Conservation (phyloP, 1,284 basidiomycete species). For the Trametes versicolor region DNA sequence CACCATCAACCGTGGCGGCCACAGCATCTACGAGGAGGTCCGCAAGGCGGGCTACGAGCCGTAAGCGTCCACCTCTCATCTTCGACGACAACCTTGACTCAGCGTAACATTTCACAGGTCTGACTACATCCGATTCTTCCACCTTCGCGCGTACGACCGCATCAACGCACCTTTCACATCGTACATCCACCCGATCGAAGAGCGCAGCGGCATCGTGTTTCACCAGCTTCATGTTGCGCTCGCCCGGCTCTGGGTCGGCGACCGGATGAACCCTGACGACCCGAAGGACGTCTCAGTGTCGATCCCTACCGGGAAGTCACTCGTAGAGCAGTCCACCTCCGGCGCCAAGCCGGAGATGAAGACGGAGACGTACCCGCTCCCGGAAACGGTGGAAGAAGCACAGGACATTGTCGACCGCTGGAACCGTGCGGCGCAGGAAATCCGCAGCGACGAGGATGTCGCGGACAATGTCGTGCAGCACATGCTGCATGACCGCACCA, state of each 20-base stretch:
- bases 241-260: slow-evolving; percentile 83
- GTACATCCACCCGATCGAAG: slow-evolving; percentile 77
- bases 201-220: slow-evolving; percentile 81
- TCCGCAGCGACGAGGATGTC: slow-evolving; percentile 68
- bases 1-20: slow-evolving; percentile 88
- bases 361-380: slow-evolving; percentile 72
- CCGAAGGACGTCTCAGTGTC: slow-evolving; percentile 65
- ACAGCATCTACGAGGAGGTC: slow-evolving; percentile 87
- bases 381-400: slow-evolving; percentile 72
- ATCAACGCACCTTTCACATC: slow-evolving; percentile 81
- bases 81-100: not conserved
- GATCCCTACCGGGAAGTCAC: slow-evolving; percentile 52
- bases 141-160: slow-evolving; percentile 90
- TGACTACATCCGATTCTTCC: slow-evolving; percentile 89
- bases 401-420: slow-evolving; percentile 71
- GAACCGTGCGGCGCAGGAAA: slow-evolving; percentile 63
- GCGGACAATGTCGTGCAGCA: slow-evolving; percentile 84
- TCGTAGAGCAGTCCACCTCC: slow-evolving; percentile 47
- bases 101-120: slow-evolving; percentile 51
- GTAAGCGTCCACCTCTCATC: slow-evolving; percentile 51
- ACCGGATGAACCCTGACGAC: slow-evolving; percentile 50
- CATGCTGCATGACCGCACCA: slow-evolving; percentile 68
- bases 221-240: slow-evolving; percentile 89
- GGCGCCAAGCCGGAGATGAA: slow-evolving; percentile 59
- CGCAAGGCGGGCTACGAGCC: slow-evolving; percentile 85